Conservation (phyloP, 2,329 filamentous ascomycete species). For the Rachicladosporium sp. region DNA sequence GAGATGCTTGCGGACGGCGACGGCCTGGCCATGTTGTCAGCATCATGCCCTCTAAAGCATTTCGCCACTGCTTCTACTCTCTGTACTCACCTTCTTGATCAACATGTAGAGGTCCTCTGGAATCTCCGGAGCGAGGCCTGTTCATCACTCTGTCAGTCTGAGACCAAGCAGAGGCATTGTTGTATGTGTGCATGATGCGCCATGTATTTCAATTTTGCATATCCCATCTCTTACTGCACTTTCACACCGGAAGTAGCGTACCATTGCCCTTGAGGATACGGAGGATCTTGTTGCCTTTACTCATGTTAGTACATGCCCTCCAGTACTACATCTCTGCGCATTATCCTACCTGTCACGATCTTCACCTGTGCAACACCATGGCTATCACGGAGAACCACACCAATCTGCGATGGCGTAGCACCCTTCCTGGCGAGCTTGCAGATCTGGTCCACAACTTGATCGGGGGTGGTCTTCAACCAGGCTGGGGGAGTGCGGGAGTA, state of each 20-base stretch:
- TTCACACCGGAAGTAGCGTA: slow-evolving; percentile 51
- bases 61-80: background rate
- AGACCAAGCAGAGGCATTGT: slow-evolving; percentile 32
- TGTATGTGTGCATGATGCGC: slow-evolving; percentile 4
- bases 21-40: slow-evolving; percentile 42
- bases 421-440: slow-evolving; percentile 98
- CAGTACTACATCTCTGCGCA: too few species aligned
- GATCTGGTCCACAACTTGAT: slow-evolving; percentile 98
- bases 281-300: slow-evolving; percentile 93
- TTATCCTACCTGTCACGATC: slow-evolving; percentile 70
- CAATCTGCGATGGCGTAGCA: slow-evolving; percentile 95
- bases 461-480: slow-evolving; percentile 98
- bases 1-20: slow-evolving; percentile 99
- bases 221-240: slow-evolving; percentile 7
- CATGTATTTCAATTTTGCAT: slow-evolving; percentile 9
- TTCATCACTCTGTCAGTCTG: slow-evolving; percentile 35
- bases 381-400: slow-evolving; percentile 94
- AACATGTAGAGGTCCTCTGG: slow-evolving; percentile 99
- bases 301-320: too few species aligned
- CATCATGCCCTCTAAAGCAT: too few species aligned
- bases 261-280: slow-evolving; percentile 95
- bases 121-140: slow-evolving; percentile 96
- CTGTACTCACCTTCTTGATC: slow-evolving; percentile 84
- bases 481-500: slow-evolving; percentile 88
- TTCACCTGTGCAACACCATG: slow-evolving; percentile 98